Evolutionary conservation across 2,329 filamentous ascomycete species (phyloP).

Genomic region (Ceratocystiopsis minuta): DNA sequence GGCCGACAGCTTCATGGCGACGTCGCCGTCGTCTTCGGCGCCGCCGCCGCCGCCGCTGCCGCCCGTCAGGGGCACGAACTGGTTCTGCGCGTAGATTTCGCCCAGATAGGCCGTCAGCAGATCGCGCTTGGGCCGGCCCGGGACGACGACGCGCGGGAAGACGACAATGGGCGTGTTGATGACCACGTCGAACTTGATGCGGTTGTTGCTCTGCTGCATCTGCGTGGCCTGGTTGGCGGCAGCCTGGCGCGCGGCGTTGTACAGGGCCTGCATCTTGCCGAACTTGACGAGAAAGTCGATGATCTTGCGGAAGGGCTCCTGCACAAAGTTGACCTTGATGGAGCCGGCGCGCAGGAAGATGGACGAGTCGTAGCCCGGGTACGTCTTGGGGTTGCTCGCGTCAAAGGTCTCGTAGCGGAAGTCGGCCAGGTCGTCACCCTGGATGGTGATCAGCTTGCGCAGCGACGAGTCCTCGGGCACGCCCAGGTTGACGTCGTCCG

Average conservation of each 20-base stretch:
- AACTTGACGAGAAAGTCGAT: slow-evolving; percentile 97
- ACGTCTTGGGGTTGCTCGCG: slow-evolving; percentile 44
- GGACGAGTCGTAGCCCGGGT: slow-evolving; percentile 89
- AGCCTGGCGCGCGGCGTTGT: slow-evolving; percentile 89
- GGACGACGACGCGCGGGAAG: slow-evolving; percentile 64
- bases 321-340: slow-evolving; percentile 90
- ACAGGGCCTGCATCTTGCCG: slow-evolving; percentile 97
- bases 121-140: slow-evolving; percentile 55
- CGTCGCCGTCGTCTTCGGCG: slow-evolving; percentile 55
- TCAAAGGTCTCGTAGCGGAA: slow-evolving; percentile 97
- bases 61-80: slow-evolving; percentile 68
- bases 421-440: slow-evolving; percentile 87
- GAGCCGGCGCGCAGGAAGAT: slow-evolving; percentile 83
- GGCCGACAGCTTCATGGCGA: slow-evolving; percentile 76
- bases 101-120: slow-evolving; percentile 82
- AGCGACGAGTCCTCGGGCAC: slow-evolving; percentile 66
- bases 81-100: slow-evolving; percentile 94
- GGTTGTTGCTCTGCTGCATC: slow-evolving; percentile 74
- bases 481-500: slow-evolving; percentile 88
- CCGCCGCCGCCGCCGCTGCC: too few species aligned
- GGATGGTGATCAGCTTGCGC: slow-evolving; percentile 78
- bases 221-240: slow-evolving; percentile 87
- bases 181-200: slow-evolving; percentile 84
- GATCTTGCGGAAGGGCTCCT: slow-evolving; percentile 95
- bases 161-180: slow-evolving; percentile 92